Conservation (phyloP, 2,329 filamentous ascomycete species). For the Fulvia fulva region DNA sequence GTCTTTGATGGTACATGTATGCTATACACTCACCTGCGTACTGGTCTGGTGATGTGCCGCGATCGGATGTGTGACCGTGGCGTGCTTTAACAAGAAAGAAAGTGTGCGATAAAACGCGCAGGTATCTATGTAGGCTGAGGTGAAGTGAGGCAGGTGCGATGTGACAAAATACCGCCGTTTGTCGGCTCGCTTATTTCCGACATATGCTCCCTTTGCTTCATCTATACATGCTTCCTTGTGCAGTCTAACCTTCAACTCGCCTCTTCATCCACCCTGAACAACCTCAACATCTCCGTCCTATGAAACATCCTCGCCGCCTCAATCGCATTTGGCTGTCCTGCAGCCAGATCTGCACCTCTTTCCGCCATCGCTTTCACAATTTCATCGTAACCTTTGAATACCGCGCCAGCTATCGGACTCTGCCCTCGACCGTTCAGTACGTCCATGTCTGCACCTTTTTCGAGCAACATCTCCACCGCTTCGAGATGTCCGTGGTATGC, state of each 20-base stretch:
- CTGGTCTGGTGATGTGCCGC: no score
- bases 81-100: no score
- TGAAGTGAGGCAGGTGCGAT: no score
- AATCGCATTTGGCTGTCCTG: constrained; percentile 45
- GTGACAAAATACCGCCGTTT: no score
- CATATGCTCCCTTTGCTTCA: no score
- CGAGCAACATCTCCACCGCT: constrained; percentile 57
- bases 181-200: no score
- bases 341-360: constrained; percentile 38
- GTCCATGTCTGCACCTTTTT: constrained; percentile 64
- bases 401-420: constrained; percentile 65
- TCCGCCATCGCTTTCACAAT: constrained; percentile 55
- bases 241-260: background rate
- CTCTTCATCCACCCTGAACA: constrained; percentile 32
- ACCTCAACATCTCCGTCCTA: constrained; percentile 34
- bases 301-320: constrained; percentile 47
- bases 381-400: constrained; percentile 66
- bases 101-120: no score
- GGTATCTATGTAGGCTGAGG: no score
- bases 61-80: no score
- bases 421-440: constrained; percentile 64
- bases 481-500: constrained; percentile 64
- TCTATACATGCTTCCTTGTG: background rate
- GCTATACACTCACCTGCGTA: no score
- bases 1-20: no score